A percentile compares a stretch with the other conserved stretches of the same genome.
Conservation (phyloP, 345 rosid genomes). For the Eucalyptus grandis region DNA sequence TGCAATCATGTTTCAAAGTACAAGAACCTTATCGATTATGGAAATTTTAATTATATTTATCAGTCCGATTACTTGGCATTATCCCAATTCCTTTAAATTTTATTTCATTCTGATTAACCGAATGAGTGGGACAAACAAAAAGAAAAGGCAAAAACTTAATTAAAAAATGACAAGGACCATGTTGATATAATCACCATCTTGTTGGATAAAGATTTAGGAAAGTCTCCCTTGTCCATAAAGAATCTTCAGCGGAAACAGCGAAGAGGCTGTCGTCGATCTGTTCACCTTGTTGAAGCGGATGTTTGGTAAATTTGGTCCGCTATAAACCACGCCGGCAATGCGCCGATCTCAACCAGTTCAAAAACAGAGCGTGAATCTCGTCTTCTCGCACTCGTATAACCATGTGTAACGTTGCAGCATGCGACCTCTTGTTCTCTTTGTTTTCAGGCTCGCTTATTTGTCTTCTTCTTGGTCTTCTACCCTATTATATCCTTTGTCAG, state of each 20-base stretch:
- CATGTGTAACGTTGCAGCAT: background rate
- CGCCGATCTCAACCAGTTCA: background rate
- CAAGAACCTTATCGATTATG: no score
- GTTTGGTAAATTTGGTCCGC: background rate
- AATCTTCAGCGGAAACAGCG: background rate
- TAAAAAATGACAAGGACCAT: background rate
- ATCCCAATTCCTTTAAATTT: background rate
- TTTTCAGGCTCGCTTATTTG: background rate
- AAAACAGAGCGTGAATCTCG: background rate
- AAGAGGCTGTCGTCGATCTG: background rate
- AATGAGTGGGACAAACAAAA: background rate
- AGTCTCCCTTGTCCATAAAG: background rate
- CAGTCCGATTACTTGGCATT: background rate
- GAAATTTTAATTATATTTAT: no score
- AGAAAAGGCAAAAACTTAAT: background rate
- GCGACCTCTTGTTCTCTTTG: background rate
- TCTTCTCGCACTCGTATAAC: background rate
- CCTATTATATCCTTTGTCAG: background rate
- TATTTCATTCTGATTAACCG: background rate
- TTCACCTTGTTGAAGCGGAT: background rate
- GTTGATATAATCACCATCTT: background rate
- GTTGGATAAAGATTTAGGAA: background rate
- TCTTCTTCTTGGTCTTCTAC: background rate
- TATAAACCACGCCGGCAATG: background rate
- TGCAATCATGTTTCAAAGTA: no score